Evolutionary conservation across 164 flowering plant species (phyloP).

Genomic region (Brasenia schreberi): DNA sequence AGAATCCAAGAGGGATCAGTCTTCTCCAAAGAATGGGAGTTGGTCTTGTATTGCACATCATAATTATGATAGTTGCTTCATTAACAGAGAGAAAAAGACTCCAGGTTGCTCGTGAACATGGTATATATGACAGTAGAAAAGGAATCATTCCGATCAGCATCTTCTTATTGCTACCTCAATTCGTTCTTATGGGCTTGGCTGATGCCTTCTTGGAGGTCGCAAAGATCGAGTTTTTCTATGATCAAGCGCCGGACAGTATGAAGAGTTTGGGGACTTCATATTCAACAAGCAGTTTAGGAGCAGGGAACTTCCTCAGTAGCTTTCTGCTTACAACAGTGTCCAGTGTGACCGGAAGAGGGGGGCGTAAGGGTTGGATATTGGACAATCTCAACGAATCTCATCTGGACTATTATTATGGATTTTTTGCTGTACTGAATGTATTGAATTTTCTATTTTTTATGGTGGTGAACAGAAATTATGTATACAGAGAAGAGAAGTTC

Average conservation of each 20-base stretch:
- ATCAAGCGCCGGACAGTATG: slow-evolving; percentile 19
- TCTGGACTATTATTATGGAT: slow-evolving; percentile 23
- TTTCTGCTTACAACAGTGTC: slow-evolving; percentile 11
- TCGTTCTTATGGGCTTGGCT: slow-evolving; percentile 11
- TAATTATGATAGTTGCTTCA: slow-evolving; percentile 37
- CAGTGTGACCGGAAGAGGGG: slow-evolving; percentile 8
- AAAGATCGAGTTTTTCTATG: slow-evolving; percentile 20
- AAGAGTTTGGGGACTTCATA: slow-evolving; percentile 19
- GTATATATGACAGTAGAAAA: background rate
- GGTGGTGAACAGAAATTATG: slow-evolving; percentile 27
- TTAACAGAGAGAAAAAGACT: slow-evolving; percentile 34
- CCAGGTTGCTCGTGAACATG: slow-evolving; percentile 8
- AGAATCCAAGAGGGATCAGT: slow-evolving; percentile 45
- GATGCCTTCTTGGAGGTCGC: slow-evolving; percentile 17
- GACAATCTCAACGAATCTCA: slow-evolving; percentile 19
- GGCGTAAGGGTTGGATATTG: slow-evolving; percentile 13
- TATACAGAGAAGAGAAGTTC: slow-evolving; percentile 39
- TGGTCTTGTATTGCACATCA: slow-evolving; percentile 34
- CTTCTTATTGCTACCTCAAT: slow-evolving; percentile 17
- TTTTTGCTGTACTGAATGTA: slow-evolving; percentile 36
- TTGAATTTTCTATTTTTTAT: slow-evolving; percentile 40
- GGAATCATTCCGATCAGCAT: slow-evolving; percentile 12
- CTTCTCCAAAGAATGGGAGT: slow-evolving; percentile 54
- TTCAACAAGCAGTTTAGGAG: slow-evolving; percentile 10
- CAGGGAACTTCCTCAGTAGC: slow-evolving; percentile 17